Conservation (phyloP, 352 stramenopile genomes). For the Pythium angustatum region DNA sequence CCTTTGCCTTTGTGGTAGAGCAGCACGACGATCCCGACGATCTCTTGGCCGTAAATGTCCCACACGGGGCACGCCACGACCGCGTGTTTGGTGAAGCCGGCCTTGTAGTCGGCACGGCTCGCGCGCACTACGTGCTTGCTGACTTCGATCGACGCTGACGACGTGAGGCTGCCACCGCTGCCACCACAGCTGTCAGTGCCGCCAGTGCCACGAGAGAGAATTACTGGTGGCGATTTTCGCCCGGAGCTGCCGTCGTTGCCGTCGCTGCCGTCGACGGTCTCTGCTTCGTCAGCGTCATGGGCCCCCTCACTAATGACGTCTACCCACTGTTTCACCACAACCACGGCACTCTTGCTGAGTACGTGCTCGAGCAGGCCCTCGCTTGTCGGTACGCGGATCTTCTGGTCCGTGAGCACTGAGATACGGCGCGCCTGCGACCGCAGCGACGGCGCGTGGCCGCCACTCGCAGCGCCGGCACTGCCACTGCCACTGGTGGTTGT, state of each 20-base stretch:
- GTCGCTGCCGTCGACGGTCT: neutral
- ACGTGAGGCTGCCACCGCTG: no score
- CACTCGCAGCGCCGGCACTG: neutral
- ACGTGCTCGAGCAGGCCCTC: conserved; percentile 68
- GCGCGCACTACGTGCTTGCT: conserved; percentile 41
- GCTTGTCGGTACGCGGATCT: conserved; percentile 43
- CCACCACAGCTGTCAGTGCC: no score
- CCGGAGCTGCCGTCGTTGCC: neutral
- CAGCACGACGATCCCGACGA: conserved; percentile 69
- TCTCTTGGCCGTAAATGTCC: conserved; percentile 56
- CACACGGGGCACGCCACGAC: conserved; percentile 74
- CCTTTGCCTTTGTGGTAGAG: conserved; percentile 41
- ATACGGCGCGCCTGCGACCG: conserved; percentile 45
- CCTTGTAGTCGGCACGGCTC: conserved; percentile 39
- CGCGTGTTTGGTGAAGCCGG: conserved; percentile 60
- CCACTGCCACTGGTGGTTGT: neutral
- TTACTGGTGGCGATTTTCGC: no score
- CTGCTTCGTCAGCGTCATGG: conserved; percentile 1
- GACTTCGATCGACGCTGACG: conserved; percentile 14
- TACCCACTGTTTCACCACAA: conserved; percentile 61
- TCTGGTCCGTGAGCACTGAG: conserved; percentile 64
- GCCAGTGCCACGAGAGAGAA: no score
- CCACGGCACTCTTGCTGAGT: conserved; percentile 40
- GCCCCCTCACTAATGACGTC: conserved; percentile 24
- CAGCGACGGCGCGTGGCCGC: conserved; percentile 14